Evolutionary conservation across 768 basidiomycete species (phyloP), one percentile per base, ranked within the genome.

Genomic region (Tulasnella calospora): DNA sequence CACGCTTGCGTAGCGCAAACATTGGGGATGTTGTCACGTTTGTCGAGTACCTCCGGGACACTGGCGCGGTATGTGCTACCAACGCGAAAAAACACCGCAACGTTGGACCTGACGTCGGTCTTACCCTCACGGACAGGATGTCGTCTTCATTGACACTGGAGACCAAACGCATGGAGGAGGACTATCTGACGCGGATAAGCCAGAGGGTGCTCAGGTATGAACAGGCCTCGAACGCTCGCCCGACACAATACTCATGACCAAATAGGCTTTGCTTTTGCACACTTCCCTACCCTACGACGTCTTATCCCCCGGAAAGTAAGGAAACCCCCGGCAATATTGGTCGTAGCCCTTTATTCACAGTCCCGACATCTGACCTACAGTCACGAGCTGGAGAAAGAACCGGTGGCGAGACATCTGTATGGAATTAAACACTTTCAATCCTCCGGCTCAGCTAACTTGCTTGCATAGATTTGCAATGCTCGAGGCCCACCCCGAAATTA

Each of bases 11-110:
- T 23, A 76, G 75, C 27, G 75, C 75, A 23, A 33, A 76, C 17
- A 76, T 76, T n/a, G 75, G 75, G 15, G 75, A 76, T 55, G 75
- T 76, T 33, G 40, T 76, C 55, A 76, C 38, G 17, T 76, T 76
- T 21, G 75, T 69, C 36, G 35, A 61, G 13, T 51, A 76, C 36
- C 38, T 76, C 33, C 27, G 38, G 47, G 13, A 69, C 12, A 57
- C 8, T 2, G 75, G 47, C 57, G 51, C 47, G 47, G 75, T 61
- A 57, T 0, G 75, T 76, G 7, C 8, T 4, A 0, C 1, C 8
- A 27, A 27, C 27, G 21, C n/a, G n/a, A n/a, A 12, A 23, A 38
- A 3, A 27, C n/a, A 36, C 7, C 36, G 38, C 9, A 6, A n/a
- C 38, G 38, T 35, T 35, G 33, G 40, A 71, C 13, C 71, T 35